Conservation (phyloP, 495 filamentous ascomycete species). For the Xanthoparmelia taractica region DNA sequence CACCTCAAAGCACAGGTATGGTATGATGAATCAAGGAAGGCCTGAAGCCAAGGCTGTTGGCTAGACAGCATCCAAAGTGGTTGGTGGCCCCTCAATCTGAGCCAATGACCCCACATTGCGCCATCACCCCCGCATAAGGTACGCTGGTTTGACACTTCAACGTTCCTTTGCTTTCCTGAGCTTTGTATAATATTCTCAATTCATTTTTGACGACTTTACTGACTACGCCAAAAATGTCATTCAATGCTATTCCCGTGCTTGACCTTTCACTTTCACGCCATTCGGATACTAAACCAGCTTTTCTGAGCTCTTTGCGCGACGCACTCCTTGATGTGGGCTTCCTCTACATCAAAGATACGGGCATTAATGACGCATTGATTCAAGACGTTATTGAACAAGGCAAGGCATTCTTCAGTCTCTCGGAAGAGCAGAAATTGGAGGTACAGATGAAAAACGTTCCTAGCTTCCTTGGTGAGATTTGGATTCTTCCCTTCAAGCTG, state of each 20-base stretch:
- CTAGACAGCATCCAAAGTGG: not conserved
- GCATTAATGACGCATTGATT: conserved; percentile 60
- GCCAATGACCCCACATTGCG: conserved; percentile 11
- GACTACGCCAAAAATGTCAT: conserved; percentile 36
- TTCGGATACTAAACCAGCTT: conserved; percentile 62
- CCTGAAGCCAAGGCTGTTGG: not conserved
- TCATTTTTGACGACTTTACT: not conserved
- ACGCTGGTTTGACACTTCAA: conserved; percentile 1
- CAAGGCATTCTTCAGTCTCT: conserved; percentile 72
- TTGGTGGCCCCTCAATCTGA: not conserved
- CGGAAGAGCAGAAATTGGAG: conserved; percentile 70
- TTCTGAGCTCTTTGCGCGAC: conserved; percentile 63
- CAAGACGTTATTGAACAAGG: conserved; percentile 60
- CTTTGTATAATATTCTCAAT: not conserved
- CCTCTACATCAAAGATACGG: conserved; percentile 80
- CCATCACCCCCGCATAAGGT: conserved; percentile 12
- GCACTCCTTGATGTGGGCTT: conserved; percentile 90
- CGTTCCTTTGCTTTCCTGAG: not conserved
- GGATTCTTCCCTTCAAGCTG: not conserved
- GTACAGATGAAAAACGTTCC: conserved; percentile 87
- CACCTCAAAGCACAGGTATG: not conserved
- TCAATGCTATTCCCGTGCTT: conserved; percentile 72
- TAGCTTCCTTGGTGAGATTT: conserved; percentile 38
- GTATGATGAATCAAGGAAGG: not conserved
- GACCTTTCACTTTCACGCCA: conserved; percentile 60